Evolutionary conservation across 495 filamentous ascomycete genomes (phyloP).

Genomic region (Aspergillus egyptiacus): DNA sequence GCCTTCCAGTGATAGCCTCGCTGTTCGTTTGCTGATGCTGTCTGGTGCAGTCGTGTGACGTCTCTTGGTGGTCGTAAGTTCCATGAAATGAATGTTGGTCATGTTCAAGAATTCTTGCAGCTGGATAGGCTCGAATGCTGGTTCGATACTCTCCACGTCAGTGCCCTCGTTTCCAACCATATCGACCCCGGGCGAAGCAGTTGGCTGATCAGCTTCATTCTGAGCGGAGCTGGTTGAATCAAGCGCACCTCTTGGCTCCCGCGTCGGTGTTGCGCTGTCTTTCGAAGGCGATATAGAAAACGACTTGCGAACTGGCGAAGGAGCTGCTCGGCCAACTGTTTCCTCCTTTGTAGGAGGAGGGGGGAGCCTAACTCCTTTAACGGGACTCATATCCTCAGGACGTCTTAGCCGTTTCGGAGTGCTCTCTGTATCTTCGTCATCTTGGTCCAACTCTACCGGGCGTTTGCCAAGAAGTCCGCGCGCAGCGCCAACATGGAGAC

Average conservation of each 20-base stretch:
- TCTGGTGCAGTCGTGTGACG: conserved; percentile 72
- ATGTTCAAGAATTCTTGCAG: conserved; percentile 90
- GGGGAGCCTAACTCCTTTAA: conserved; percentile 66
- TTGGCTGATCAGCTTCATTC: background rate
- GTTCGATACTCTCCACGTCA: conserved; percentile 17
- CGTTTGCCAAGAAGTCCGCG: conserved; percentile 70
- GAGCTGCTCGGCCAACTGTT: conserved; percentile 52
- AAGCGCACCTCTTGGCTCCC: conserved; percentile 16
- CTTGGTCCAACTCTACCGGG: conserved; percentile 63
- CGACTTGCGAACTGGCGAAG: conserved; percentile 39
- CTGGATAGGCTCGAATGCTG: conserved; percentile 64
- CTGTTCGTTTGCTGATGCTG: conserved; percentile 36
- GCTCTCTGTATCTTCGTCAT: conserved; percentile 59
- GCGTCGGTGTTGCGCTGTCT: conserved; percentile 31
- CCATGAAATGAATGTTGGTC: conserved; percentile 96
- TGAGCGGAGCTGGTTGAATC: conserved; percentile 24
- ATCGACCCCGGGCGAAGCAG: conserved; percentile 19
- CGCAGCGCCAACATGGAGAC: conserved; percentile 68
- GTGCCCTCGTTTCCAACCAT: conserved; percentile 18
- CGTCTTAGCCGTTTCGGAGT: conserved; percentile 66
- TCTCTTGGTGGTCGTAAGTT: conserved; percentile 85
- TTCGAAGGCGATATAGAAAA: conserved; percentile 30
- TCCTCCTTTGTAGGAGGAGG: conserved; percentile 60
- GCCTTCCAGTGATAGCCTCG: conserved; percentile 33
- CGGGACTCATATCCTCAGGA: conserved; percentile 61